Evolutionary conservation across 202 grass and related monocot genomes (phyloP).

Genomic region (Setaria italica): DNA sequence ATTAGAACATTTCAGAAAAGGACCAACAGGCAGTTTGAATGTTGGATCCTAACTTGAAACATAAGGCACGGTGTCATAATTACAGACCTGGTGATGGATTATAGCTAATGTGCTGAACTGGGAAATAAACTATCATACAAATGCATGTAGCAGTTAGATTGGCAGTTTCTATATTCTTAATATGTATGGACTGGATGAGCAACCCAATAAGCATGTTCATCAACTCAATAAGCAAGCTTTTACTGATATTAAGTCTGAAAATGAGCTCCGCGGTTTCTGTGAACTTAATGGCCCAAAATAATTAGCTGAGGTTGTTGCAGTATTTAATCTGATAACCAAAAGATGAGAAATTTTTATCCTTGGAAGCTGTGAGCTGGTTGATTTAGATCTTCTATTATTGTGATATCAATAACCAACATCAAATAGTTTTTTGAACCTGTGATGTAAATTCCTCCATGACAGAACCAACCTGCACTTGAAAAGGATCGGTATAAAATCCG

Average conservation of each 20-base stretch:
- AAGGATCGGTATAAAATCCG: constrained; percentile 96
- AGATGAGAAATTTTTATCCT: background rate
- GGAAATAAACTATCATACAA: constrained; percentile 1
- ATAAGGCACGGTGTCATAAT: background rate
- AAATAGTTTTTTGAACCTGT: constrained; percentile 23
- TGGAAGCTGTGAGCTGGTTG: constrained; percentile 24
- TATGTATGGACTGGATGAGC: constrained; percentile 7
- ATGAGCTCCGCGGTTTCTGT: background rate
- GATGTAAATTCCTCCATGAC: constrained; percentile 43
- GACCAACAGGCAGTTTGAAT: background rate
- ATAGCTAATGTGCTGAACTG: constrained; percentile 5
- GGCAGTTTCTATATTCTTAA: background rate
- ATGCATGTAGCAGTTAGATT: background rate
- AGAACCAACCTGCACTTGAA: constrained; percentile 97
- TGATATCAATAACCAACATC: background rate
- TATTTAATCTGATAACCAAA: constrained; percentile 24
- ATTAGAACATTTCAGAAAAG: constrained; percentile 31
- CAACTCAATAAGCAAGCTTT: background rate
- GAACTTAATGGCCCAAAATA: background rate
- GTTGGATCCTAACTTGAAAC: constrained; percentile 5
- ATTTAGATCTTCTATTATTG: constrained; percentile 32
- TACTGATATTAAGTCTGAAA: constrained; percentile 15
- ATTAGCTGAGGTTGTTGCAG: constrained; percentile 14
- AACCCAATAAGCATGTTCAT: background rate
- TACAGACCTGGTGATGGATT: constrained; percentile 18